Evolutionary conservation across 805 yeast species (phyloP), one percentile per base, ranked within the genome.

Genomic region (Wickerhamiella sorbophila): DNA sequence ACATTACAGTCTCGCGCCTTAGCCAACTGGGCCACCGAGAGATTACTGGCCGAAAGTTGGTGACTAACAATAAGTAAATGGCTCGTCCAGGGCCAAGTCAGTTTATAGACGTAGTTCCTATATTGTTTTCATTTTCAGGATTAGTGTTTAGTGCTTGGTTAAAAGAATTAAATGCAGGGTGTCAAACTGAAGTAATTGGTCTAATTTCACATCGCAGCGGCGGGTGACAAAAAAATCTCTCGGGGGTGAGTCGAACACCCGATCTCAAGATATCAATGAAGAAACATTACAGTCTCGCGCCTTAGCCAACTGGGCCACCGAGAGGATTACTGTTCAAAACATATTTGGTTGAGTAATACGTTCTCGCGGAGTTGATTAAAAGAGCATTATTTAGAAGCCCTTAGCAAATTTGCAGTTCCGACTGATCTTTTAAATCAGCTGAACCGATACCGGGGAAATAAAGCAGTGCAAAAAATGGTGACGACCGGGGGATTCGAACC

Each of bases 241-340:
- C 52, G 59, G 51, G 59, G 53, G 59, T 50, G 59, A 55, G 51
- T 53, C 58, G 57, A 53, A 53, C 57, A 49, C 57, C 54, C 57
- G 57, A 54, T 55, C 60, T 55, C 59, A 56, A 51, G 60, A 55
- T 56, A 36, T 48, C 58, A 50, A 48, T 46, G 29, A 32, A 12
- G 29, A 24, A 41, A 40, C 49, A 57, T 56, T 56, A 56, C 60
- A 56, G 60, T 55, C 60, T 51, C 57, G 57, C 60, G 60, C 60
- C 58, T 57, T 56, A 56, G 55, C 60, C 59, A 55, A 51, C 60
- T 56, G 45, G 58, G 60, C 60, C 59, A 56, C 55, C 61, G 52
- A 53, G 60, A 51, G 54, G 18, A 6, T 24, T 24, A 8, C 12
- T 24, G 6, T 24, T 24, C 29, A 12, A 24, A 24, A 24, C 29